Conservation (phyloP, 805 yeast genomes). For the Kregervanrija delftensis region DNA sequence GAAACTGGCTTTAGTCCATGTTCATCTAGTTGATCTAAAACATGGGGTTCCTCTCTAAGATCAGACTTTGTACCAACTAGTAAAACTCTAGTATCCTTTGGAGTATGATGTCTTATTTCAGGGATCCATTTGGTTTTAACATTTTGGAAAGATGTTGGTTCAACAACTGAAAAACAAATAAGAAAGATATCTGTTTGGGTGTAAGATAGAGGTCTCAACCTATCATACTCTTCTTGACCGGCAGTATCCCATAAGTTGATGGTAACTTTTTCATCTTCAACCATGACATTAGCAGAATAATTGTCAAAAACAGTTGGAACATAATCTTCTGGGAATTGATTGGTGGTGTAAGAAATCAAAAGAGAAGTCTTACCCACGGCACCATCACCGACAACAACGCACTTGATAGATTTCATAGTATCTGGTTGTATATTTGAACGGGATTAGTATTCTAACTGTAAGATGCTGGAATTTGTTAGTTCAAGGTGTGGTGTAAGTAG, state of each 20-base stretch:
- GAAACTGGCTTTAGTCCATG: slow-evolving; percentile 58
- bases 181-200: slow-evolving; percentile 96
- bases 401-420: slow-evolving; percentile 49
- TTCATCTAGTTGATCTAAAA: slow-evolving; percentile 60
- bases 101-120: slow-evolving; percentile 90
- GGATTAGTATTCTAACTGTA: too few relatives aligned
- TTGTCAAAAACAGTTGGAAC: slow-evolving; percentile 98
- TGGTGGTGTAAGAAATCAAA: slow-evolving; percentile 90
- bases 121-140: slow-evolving; percentile 99
- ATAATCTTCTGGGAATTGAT: slow-evolving; percentile 95
- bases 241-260: slow-evolving; percentile 98
- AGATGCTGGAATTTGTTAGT: too few relatives aligned
- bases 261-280: slow-evolving; percentile 97
- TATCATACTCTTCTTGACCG: slow-evolving; percentile 98
- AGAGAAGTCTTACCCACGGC: slow-evolving; percentile 98
- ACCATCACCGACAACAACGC: slow-evolving; percentile 99
- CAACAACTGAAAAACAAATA: slow-evolving; percentile 93
- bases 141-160: slow-evolving; percentile 96
- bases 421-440: too few relatives aligned
- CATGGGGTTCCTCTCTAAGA: slow-evolving; percentile 73
- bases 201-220: slow-evolving; percentile 91
- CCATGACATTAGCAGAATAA: slow-evolving; percentile 90
- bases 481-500: too few relatives aligned
- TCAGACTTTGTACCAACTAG: slow-evolving; percentile 88
- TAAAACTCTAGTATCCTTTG: slow-evolving; percentile 61